Conservation (phyloP, 2,329 filamentous ascomycete species). For the Colletotrichum orbiculare region DNA sequence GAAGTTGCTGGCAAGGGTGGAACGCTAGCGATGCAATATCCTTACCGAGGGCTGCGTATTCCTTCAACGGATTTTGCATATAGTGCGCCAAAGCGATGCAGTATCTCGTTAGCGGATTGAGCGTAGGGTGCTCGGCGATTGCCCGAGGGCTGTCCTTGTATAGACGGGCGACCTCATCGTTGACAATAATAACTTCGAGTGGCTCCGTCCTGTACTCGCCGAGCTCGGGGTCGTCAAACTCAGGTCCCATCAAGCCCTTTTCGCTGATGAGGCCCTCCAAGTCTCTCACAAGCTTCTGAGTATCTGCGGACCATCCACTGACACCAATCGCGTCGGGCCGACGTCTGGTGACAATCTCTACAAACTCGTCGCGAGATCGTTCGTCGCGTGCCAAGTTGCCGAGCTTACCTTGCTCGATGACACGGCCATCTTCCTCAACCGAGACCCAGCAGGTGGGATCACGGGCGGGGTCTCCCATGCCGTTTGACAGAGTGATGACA, state of each 20-base stretch:
- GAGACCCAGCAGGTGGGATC: constrained; percentile 92
- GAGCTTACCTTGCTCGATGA: constrained; percentile 90
- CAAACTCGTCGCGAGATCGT: constrained; percentile 74
- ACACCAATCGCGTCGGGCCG: constrained; percentile 92
- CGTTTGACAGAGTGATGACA: constrained; percentile 88
- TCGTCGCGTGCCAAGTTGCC: constrained; percentile 79
- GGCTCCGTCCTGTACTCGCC: constrained; percentile 80
- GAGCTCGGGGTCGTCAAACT: constrained; percentile 84
- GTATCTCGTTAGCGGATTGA: constrained; percentile 84
- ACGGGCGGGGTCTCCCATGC: constrained; percentile 76
- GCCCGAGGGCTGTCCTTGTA: constrained; percentile 92
- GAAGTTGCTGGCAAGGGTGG: constrained; percentile 87
- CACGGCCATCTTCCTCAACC: constrained; percentile 90
- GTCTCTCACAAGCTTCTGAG: constrained; percentile 84
- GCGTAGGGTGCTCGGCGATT: constrained; percentile 80
- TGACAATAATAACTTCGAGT: constrained; percentile 90
- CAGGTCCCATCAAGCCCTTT: constrained; percentile 79
- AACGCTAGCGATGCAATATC: constrained; percentile 90
- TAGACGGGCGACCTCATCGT: constrained; percentile 95
- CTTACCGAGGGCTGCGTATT: constrained; percentile 92
- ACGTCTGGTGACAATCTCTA: constrained; percentile 81
- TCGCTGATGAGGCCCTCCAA: constrained; percentile 82
- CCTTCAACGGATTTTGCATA: constrained; percentile 94
- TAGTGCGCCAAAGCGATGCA: constrained; percentile 91
- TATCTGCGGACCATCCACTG: constrained; percentile 89